Conservation (phyloP, 2,329 filamentous ascomycete species). For the Colletotrichum sp. region DNA sequence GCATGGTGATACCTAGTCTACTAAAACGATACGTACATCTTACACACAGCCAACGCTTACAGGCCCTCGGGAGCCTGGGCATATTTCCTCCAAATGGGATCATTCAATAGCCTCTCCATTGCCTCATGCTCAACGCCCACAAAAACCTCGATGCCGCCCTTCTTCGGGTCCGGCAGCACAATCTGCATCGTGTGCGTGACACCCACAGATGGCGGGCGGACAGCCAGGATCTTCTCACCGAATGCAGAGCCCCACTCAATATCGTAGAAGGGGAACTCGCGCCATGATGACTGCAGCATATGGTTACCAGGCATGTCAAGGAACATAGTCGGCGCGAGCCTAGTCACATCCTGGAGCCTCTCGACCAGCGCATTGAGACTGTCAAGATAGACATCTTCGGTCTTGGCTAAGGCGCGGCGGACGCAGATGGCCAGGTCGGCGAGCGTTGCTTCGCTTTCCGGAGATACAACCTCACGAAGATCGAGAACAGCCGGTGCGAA, state of each 20-base stretch:
- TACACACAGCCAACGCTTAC: not conserved
- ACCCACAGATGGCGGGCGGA: slow-evolving; percentile 35
- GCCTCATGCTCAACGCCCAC: slow-evolving; percentile 34
- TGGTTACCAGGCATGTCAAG: slow-evolving; percentile 38
- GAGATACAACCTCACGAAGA: slow-evolving; percentile 32
- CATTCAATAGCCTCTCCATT: slow-evolving; percentile 30
- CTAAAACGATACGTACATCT: not conserved
- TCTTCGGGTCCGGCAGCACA: slow-evolving; percentile 34
- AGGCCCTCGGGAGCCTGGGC: not conserved
- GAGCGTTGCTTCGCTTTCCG: slow-evolving; percentile 25
- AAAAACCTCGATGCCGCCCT: slow-evolving; percentile 38
- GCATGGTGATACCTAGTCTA: not conserved
- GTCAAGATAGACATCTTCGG: slow-evolving; percentile 34
- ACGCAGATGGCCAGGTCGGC: slow-evolving; percentile 38
- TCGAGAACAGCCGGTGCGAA: slow-evolving; percentile 34
- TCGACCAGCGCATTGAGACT: slow-evolving; percentile 34
- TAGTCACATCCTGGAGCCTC: slow-evolving; percentile 33
- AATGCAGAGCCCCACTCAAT: slow-evolving; percentile 38
- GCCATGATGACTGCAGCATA: slow-evolving; percentile 38
- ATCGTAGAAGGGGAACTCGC: slow-evolving; percentile 35
- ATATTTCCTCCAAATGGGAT: slow-evolving; percentile 28
- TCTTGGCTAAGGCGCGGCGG: slow-evolving; percentile 34
- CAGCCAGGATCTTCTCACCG: slow-evolving; percentile 28
- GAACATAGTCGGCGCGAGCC: slow-evolving; percentile 36
- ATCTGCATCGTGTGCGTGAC: slow-evolving; percentile 36